Evolutionary conservation across 2,329 filamentous ascomycete genomes (phyloP).

Genomic region (Ceratocystis ficicola): DNA sequence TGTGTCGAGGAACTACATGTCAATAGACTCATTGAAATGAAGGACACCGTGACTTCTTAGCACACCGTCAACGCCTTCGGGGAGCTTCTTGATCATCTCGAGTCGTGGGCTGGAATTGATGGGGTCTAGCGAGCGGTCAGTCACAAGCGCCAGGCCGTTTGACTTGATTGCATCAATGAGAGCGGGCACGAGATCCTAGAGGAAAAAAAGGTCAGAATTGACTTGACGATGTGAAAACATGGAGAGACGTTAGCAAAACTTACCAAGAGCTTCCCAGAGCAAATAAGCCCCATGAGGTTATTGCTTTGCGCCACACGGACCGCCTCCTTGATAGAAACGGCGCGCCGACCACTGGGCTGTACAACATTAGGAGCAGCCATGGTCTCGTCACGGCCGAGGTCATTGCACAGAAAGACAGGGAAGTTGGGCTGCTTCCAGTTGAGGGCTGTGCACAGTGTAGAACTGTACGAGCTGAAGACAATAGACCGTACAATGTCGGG

Average conservation of each 20-base stretch:
- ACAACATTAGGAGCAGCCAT: conserved; percentile 31
- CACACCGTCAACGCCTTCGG: conserved; percentile 76
- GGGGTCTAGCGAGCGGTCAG: conserved; percentile 57
- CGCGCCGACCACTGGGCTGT: conserved; percentile 53
- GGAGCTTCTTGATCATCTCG: conserved; percentile 48
- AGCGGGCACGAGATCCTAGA: conserved; percentile 79
- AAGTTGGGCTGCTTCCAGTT: conserved; percentile 99
- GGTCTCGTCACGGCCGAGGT: conserved; percentile 49
- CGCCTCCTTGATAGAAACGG: conserved; percentile 84
- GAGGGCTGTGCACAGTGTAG: conserved; percentile 77
- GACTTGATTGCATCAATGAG: conserved; percentile 90
- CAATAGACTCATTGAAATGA: conserved; percentile 85
- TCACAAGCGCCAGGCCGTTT: conserved; percentile 80
- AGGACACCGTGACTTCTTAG: conserved; percentile 77
- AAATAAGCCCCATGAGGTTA: conserved; percentile 96
- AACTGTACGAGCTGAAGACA: conserved; percentile 88
- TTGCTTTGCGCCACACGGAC: conserved; percentile 88
- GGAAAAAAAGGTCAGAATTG: conserved; percentile 1
- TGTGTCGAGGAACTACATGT: conserved; percentile 38
- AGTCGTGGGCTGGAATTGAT: conserved; percentile 32
- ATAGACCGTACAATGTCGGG: conserved; percentile 71
- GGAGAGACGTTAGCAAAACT: conserved; percentile 29
- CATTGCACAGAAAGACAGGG: conserved; percentile 89
- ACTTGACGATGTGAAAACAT: not conserved
- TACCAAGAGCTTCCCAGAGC: conserved; percentile 75